A percentile compares a stretch with the other conserved stretches of the same genome.
phyloP scores from a whole-genome alignment of 208 protist species.

The Trypanosoma vivax region DNA sequence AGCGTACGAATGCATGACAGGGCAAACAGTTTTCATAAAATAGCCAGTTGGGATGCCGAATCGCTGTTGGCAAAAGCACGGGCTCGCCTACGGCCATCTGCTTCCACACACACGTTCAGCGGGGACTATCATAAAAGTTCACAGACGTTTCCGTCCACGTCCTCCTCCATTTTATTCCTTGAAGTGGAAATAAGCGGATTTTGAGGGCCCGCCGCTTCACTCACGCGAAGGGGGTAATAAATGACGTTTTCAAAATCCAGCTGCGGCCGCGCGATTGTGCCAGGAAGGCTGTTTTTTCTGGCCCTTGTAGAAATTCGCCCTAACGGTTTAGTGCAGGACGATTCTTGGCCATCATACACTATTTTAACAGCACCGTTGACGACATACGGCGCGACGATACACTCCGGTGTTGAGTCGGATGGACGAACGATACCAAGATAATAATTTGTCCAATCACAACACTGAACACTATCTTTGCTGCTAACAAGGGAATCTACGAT shows the following conservation, averaged over 20 bases:
- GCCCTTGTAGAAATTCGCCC: not conserved
- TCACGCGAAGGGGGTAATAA: constrained; percentile 7
- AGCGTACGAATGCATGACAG: no score
- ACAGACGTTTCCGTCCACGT: no score
- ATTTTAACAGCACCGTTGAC: constrained; percentile 16
- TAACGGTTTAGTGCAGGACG: not conserved
- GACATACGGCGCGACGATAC: constrained; percentile 11
- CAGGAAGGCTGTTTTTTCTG: not conserved
- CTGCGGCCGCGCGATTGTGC: not conserved
- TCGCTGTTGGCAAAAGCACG: no score
- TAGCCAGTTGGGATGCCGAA: no score
- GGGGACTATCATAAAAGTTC: no score
- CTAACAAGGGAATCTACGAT: constrained; percentile 39
- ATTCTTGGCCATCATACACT: constrained; percentile 4
- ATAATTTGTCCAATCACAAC: constrained; percentile 53
- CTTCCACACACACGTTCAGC: no score
- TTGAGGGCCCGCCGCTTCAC: not conserved
- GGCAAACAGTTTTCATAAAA: no score
- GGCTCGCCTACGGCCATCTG: no score
- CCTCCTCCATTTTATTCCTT: no score
- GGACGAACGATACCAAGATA: constrained; percentile 14
- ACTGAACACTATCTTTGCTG: constrained; percentile 22
- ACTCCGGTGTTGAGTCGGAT: not conserved
- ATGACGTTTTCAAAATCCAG: constrained; percentile 11
- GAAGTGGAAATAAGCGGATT: no score